Evolutionary conservation across 371 early-diverging fungal species (phyloP), one percentile per base, ranked within the genome.

Genomic region (Mortierella sp.): DNA sequence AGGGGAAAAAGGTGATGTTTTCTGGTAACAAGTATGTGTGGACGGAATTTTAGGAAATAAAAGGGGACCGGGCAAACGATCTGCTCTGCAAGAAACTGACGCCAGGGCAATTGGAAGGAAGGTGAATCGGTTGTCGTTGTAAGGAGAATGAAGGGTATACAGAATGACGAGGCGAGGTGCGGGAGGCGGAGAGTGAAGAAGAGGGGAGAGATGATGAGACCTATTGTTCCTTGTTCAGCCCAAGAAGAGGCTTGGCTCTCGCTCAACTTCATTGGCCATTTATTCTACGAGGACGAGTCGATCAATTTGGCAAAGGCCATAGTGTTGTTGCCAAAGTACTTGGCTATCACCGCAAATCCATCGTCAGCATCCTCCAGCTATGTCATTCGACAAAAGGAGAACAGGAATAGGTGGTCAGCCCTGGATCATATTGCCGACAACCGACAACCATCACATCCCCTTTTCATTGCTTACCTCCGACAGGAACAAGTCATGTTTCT

Each of bases 301-400:
- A 91, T 86, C 43, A 91, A 81, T 60, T 87, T 87, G 27, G 90
- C 85, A 85, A 90, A 90, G 1, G 90, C 85, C 88, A 94, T 93
- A 22, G 93, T 90, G 71, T 90, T 92, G 77, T 93, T 93, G 14
- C 91, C 88, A 79, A 94, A 94, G 80, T 93, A 96, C 58, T 92
- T 91, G 12, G 95, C 95, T 81, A 95, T 86, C 4, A 94, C 88
- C 16, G 86, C 88, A 80, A 95, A 95, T 6, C 94, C 92, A 72
- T 95, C 93, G 31, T 94, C 91, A 17, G 90, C 85, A 34, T 86
- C 85, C 54, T 90, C 90, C 5, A 94, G 84, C 89, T 90, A 83
- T 28, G 43, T n/a, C 16, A 31, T 14, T 1, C 28, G 40, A 47
- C 24, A 54, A 34, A 51, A 19, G 55, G 40, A 51, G 41, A 58